A percentile compares a stretch with the other conserved stretches of the same genome.
Evolutionary conservation across 2,329 filamentous ascomycete species (phyloP).

Genomic region (Fusarium buxicola): DNA sequence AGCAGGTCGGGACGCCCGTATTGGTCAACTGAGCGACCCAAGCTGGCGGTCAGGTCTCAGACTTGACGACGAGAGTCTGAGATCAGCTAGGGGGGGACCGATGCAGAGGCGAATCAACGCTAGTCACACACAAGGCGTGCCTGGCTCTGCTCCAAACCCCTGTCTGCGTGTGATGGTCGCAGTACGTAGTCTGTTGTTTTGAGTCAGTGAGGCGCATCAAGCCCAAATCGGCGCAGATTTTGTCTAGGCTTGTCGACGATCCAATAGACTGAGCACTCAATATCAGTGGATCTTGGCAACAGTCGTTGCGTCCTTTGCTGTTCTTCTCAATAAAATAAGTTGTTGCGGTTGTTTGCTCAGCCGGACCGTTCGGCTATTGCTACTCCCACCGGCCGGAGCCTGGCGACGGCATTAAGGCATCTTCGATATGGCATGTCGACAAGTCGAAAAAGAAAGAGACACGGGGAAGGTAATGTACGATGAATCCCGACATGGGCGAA

Average conservation of each 20-base stretch:
- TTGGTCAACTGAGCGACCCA: constrained; percentile 14
- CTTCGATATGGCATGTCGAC: constrained; percentile 9
- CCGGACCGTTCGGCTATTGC: constrained; percentile 16
- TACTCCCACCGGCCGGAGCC: constrained; percentile 13
- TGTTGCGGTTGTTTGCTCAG: constrained; percentile 9
- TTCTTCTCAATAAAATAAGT: constrained; percentile 2
- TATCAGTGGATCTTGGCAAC: not conserved
- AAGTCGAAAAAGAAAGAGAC: constrained; percentile 1
- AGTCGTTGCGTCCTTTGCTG: not conserved
- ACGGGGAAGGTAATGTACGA: constrained; percentile 19
- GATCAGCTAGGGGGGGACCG: constrained; percentile 5
- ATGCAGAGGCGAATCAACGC: constrained; percentile 2
- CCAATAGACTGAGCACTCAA: not conserved
- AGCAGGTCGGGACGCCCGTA: constrained; percentile 11
- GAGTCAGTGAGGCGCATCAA: constrained; percentile 34
- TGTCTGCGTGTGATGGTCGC: constrained; percentile 12
- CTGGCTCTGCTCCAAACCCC: constrained; percentile 25
- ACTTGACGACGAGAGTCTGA: not conserved
- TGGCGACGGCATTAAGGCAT: constrained; percentile 8
- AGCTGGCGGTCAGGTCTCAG: constrained; percentile 11
- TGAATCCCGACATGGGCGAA: constrained; percentile 8
- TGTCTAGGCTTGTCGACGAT: constrained; percentile 9
- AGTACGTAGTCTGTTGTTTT: constrained; percentile 18
- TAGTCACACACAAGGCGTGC: constrained; percentile 26
- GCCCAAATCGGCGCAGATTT: constrained; percentile 11